These are phyloP conservation scores for Phytophthora agathidicida DNA, from an alignment of 352 stramenopile species.

Conservation along the genomic window DNA sequence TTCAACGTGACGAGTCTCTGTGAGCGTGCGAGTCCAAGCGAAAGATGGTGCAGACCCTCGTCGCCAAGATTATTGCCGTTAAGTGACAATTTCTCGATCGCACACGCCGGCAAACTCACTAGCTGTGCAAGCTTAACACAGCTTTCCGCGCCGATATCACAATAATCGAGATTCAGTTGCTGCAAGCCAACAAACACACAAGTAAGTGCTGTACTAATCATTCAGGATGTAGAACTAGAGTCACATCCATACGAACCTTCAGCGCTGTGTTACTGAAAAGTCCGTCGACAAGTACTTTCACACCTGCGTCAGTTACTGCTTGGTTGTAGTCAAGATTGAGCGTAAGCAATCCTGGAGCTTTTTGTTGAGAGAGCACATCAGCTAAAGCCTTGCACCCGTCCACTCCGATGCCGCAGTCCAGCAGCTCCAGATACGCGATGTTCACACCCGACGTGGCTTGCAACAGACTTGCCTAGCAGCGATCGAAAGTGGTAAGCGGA, in stretches of 20 bases:
- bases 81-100: conserved; percentile 64
- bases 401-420: conserved; percentile 75
- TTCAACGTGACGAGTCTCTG: conserved; percentile 68
- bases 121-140: conserved; percentile 79
- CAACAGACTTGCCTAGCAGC: conserved; percentile 48
- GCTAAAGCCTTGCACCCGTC: conserved; percentile 65
- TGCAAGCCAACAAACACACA: conserved; percentile 16
- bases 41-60: conserved; percentile 73
- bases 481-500: neutral
- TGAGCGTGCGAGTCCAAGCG: conserved; percentile 67
- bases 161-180: conserved; percentile 85
- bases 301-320: conserved; percentile 60
- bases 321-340: conserved; percentile 82
- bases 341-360: conserved; percentile 65
- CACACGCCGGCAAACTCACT: conserved; percentile 58
- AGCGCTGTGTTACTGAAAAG: conserved; percentile 73
- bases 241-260: conserved; percentile 43
- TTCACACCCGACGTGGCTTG: conserved; percentile 56
- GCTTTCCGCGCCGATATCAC: conserved; percentile 43
- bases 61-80: conserved; percentile 65
- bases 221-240: neutral
- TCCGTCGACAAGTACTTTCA: conserved; percentile 58
- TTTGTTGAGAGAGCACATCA: conserved; percentile 54
- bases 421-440: conserved; percentile 79
- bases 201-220: neutral